Evolutionary conservation across 139 green algal genomes (phyloP), one percentile per base, ranked within the genome.

Genomic region (Astrephomene gubernaculifera): DNA sequence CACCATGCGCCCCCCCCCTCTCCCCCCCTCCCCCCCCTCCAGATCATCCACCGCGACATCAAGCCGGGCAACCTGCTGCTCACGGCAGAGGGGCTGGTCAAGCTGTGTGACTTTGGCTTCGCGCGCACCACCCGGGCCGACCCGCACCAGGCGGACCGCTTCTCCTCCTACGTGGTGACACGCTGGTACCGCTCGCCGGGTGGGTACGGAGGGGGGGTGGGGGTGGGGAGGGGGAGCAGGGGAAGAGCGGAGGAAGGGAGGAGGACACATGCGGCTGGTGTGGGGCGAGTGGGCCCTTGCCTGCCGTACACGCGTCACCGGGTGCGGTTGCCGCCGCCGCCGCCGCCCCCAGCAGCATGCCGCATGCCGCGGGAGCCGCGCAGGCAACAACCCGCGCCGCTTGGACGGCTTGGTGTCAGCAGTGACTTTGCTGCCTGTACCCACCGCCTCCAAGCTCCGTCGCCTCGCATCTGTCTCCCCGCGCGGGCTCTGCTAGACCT

Each of bases 21-120:
- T 35, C 69, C 21, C 41, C 2, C 4, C 33, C 33, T 8, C 65
- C 6, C 65, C 35, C 49, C 35, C 54, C 27, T 24, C 6, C 61
- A 91, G 83, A 73, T 91, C 53, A 79, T 91, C 17, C 88, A 89
- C 44, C 89, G 94, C 4, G 96, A 98, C 89, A 79, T 98, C 21
- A 96, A 96, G 53, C 91, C 93, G 17, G 93, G 94, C 79, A 98
- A 98, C 87, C 83, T 98, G 27, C 91, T 98, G 22, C 38, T 97
- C 0, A 87, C 86, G 0, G 41, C 43, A 0, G 67, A 91, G 1
- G 90, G 91, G 8, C 49, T 86, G 1, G 31, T 98, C 6, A 96
- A 95, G 88, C 92, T 98, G 36, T 96, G 94, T 79, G 96, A 98
- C 88, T 97, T 98, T 89, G 95, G 96, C 3, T 97, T 97, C 85